phyloP scores from a whole-genome alignment of 2,329 filamentous ascomycete species.

The Capronia coronata region DNA sequence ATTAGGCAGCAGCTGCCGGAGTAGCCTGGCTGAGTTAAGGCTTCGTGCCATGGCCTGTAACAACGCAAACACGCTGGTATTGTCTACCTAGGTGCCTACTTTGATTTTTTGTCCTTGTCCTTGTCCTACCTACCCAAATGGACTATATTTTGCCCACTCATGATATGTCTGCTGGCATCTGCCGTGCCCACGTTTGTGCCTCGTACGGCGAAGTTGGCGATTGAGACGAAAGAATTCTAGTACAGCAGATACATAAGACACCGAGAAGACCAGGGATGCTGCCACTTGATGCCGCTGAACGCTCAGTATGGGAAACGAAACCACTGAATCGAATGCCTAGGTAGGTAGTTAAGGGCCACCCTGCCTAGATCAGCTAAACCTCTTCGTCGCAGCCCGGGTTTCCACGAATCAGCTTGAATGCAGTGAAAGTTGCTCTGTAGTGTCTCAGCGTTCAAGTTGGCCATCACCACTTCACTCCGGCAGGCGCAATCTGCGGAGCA shows the following conservation, averaged over 20 bases:
- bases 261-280: too few relatives aligned
- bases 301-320: not conserved
- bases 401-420: too few relatives aligned
- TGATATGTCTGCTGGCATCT: too few relatives aligned
- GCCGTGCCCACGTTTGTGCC: not conserved
- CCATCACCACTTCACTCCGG: slow-evolving; percentile 8
- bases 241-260: too few relatives aligned
- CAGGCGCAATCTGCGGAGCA: slow-evolving; percentile 1
- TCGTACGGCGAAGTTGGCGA: too few relatives aligned
- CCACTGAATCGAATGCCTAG: not conserved
- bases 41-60: not conserved
- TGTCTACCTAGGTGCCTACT: too few relatives aligned
- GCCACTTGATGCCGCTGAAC: not conserved
- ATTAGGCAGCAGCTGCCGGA: not conserved
- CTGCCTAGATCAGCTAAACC: not conserved
- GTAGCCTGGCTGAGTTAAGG: not conserved
- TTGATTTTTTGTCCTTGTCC: too few relatives aligned
- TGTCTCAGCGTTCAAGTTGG: too few relatives aligned
- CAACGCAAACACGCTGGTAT: not conserved
- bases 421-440: too few relatives aligned
- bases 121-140: not conserved
- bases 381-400: too few relatives aligned
- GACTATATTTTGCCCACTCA: not conserved
- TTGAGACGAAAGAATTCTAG: too few relatives aligned
- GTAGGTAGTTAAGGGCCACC: too few relatives aligned